Conservation (phyloP, 1,139 yeast genomes). For the Kluyveromyces marxianus region DNA sequence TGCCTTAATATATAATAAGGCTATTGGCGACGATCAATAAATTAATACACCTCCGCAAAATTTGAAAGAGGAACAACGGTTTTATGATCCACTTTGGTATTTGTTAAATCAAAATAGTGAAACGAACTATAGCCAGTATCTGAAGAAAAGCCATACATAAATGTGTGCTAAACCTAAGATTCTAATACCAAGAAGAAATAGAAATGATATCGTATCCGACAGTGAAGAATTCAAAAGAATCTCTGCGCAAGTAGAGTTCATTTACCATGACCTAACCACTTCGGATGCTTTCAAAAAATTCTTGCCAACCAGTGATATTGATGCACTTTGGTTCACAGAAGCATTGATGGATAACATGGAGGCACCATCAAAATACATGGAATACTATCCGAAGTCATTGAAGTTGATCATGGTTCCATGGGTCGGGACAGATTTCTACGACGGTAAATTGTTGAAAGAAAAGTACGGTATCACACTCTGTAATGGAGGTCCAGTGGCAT, state of each 20-base stretch:
- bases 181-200: slow-evolving; percentile 20
- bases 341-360: slow-evolving; percentile 45
- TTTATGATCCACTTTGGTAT: too few relatives aligned
- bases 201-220: slow-evolving; percentile 24
- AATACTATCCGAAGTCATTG: slow-evolving; percentile 43
- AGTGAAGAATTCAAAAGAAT: slow-evolving; percentile 21
- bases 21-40: too few relatives aligned
- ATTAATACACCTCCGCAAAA: too few relatives aligned
- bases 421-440: slow-evolving; percentile 63
- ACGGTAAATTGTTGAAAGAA: slow-evolving; percentile 35
- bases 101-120: too few relatives aligned
- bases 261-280: slow-evolving; percentile 21
- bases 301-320: slow-evolving; percentile 32
- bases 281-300: slow-evolving; percentile 22
- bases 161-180: slow-evolving; percentile 18
- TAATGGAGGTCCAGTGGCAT: slow-evolving; percentile 59
- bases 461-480: slow-evolving; percentile 47
- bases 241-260: slow-evolving; percentile 20
- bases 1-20: too few relatives aligned
- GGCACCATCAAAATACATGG: slow-evolving; percentile 42
- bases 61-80: too few relatives aligned
- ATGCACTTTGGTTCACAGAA: slow-evolving; percentile 62
- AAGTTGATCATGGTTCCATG: slow-evolving; percentile 58
- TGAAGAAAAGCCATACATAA: too few relatives aligned
- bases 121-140: too few relatives aligned